Evolutionary conservation across 345 rosid species (phyloP).

Genomic region (Gossypium herbaceum): DNA sequence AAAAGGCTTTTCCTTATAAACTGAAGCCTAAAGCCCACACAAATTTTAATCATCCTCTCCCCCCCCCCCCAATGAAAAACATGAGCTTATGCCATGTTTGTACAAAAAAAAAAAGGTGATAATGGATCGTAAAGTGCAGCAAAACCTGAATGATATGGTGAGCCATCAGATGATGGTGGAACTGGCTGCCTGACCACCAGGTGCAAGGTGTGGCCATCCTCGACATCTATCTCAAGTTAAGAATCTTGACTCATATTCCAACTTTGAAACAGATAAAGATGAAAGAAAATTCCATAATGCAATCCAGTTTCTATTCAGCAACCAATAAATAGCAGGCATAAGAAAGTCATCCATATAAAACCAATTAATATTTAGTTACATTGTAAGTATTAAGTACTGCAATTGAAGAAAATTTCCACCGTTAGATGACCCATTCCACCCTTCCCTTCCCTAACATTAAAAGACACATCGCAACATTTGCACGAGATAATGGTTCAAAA

Average conservation of each 20-base stretch:
- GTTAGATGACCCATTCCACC: too few relatives aligned
- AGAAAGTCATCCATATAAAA: background rate
- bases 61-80: background rate
- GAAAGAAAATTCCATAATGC: background rate
- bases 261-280: background rate
- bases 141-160: conserved; percentile 46
- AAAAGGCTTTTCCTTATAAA: background rate
- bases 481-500: background rate
- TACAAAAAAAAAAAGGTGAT: background rate
- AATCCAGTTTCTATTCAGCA: background rate
- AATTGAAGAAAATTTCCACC: too few relatives aligned
- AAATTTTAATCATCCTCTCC: too few relatives aligned
- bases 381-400: background rate
- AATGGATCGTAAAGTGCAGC: conserved; percentile 1
- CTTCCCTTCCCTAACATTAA: conserved; percentile 19
- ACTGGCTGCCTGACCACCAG: conserved; percentile 72
- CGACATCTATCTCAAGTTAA: conserved; percentile 62
- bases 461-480: conserved; percentile 39
- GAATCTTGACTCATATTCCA: conserved; percentile 5
- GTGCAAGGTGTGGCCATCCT: conserved; percentile 85
- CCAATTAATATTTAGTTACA: background rate
- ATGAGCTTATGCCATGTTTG: background rate
- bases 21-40: background rate
- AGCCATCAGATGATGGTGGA: conserved; percentile 44
- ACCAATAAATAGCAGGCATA: background rate